phyloP scores from a whole-genome alignment of 1,139 yeast species.

The Saccharomycopsis hybrid region DNA sequence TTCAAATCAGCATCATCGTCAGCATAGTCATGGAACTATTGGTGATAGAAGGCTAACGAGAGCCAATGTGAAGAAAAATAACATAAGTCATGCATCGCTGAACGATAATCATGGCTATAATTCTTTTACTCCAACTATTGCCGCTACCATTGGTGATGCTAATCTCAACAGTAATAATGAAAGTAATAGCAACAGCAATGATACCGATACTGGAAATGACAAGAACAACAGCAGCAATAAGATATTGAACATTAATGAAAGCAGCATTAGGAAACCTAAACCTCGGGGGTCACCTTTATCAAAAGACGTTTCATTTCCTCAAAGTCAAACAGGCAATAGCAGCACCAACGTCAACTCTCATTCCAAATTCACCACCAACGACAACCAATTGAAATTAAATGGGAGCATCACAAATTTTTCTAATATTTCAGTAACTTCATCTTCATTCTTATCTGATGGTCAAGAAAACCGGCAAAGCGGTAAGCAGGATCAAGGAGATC shows the following conservation, averaged over 20 bases:
- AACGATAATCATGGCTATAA: too few species aligned
- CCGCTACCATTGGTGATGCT: not conserved
- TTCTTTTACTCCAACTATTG: not conserved
- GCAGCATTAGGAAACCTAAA: conserved; percentile 2
- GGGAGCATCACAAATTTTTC: conserved; percentile 9
- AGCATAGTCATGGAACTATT: not conserved
- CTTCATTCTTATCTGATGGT: not conserved
- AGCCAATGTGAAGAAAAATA: not conserved
- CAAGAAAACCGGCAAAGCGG: too few species aligned
- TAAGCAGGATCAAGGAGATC: too few species aligned
- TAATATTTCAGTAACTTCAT: conserved; percentile 4
- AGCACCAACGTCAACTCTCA: conserved; percentile 1
- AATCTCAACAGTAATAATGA: not conserved
- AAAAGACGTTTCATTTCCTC: conserved; percentile 6
- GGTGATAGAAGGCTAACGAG: not conserved
- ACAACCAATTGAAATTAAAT: not conserved
- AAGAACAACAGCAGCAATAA: not conserved
- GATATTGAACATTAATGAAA: conserved; percentile 14
- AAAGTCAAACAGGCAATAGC: conserved; percentile 2
- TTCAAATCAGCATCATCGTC: too few species aligned
- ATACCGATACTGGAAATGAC: not conserved
- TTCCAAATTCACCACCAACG: conserved; percentile 1
- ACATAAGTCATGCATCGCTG: not conserved
- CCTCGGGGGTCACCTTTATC: conserved; percentile 4
- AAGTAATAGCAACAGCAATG: not conserved